Conservation (phyloP, 2,329 filamentous ascomycete species). For the Hysterium pulicare region DNA sequence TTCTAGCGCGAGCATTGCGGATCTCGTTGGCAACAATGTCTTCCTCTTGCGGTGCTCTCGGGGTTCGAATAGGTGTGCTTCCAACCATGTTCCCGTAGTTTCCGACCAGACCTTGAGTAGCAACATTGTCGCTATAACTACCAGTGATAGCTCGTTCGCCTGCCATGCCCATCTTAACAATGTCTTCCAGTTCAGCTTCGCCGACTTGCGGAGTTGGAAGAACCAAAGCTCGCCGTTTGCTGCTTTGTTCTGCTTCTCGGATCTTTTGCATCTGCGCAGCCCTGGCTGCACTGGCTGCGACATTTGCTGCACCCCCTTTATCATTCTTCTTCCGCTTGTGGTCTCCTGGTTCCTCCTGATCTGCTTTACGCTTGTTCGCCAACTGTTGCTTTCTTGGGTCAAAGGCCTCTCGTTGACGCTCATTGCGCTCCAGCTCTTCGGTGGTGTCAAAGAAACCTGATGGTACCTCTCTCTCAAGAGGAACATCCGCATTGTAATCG, state of each 20-base stretch:
- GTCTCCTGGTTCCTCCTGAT: conserved; percentile 74
- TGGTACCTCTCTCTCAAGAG: conserved; percentile 88
- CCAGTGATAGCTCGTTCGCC: conserved; percentile 83
- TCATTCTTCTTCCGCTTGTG: conserved; percentile 85
- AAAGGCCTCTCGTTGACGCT: conserved; percentile 77
- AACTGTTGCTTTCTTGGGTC: conserved; percentile 91
- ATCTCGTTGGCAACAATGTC: conserved; percentile 97
- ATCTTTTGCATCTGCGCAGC: conserved; percentile 93
- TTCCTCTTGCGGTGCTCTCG: conserved; percentile 84
- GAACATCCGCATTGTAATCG: conserved; percentile 99
- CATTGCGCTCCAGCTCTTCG: conserved; percentile 78
- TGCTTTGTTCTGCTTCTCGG: conserved; percentile 93
- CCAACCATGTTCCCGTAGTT: conserved; percentile 81
- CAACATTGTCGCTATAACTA: conserved; percentile 74
- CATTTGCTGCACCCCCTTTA: conserved; percentile 73
- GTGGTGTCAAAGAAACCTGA: conserved; percentile 89
- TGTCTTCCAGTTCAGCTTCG: conserved; percentile 90
- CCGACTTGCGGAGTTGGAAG: conserved; percentile 88
- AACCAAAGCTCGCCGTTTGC: conserved; percentile 79
- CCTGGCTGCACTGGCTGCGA: conserved; percentile 83
- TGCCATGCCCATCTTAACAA: conserved; percentile 97
- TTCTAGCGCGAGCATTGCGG: conserved; percentile 85
- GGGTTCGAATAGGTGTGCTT: conserved; percentile 85
- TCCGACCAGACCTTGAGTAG: conserved; percentile 80
- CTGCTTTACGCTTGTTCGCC: conserved; percentile 88